phyloP scores from a whole-genome alignment of 768 basidiomycete species.

The Leccinum aurantiacum region DNA sequence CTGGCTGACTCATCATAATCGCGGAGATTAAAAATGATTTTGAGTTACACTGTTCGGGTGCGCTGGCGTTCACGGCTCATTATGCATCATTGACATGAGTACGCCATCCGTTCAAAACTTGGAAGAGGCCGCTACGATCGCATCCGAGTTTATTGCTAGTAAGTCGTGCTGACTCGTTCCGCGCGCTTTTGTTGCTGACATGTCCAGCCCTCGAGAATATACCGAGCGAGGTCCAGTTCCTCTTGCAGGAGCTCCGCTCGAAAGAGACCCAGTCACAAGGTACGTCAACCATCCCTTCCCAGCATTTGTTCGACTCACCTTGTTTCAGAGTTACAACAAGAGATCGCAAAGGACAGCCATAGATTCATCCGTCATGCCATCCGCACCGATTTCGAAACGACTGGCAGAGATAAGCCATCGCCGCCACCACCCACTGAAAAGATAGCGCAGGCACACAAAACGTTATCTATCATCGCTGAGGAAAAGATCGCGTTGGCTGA shows the following conservation, averaged over 20 bases:
- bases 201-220: slow-evolving; percentile 48
- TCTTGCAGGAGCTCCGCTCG: slow-evolving; percentile 48
- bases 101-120: slow-evolving; percentile 38
- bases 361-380: slow-evolving; percentile 45
- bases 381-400: slow-evolving; percentile 28
- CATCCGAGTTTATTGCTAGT: slow-evolving; percentile 51
- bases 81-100: slow-evolving; percentile 24
- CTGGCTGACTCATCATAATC: slow-evolving; percentile 19
- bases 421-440: slow-evolving; percentile 30
- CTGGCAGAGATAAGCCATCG: slow-evolving; percentile 36
- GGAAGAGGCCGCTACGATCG: slow-evolving; percentile 50
- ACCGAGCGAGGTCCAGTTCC: slow-evolving; percentile 47
- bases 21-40: slow-evolving; percentile 23
- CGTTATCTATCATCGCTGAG: slow-evolving; percentile 34
- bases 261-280: slow-evolving; percentile 47
- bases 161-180: slow-evolving; percentile 16
- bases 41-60: slow-evolving; percentile 1
- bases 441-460: slow-evolving; percentile 30
- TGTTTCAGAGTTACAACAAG: slow-evolving; percentile 40
- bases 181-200: not conserved
- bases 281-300: slow-evolving; percentile 7
- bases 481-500: slow-evolving; percentile 47
- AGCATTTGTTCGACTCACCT: not conserved
- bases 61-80: slow-evolving; percentile 1
- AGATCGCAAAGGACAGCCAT: slow-evolving; percentile 44